These are phyloP conservation scores for Aspergillus chevalieri DNA, from an alignment of 2,329 filamentous ascomycete species.

Conservation along the genomic window DNA sequence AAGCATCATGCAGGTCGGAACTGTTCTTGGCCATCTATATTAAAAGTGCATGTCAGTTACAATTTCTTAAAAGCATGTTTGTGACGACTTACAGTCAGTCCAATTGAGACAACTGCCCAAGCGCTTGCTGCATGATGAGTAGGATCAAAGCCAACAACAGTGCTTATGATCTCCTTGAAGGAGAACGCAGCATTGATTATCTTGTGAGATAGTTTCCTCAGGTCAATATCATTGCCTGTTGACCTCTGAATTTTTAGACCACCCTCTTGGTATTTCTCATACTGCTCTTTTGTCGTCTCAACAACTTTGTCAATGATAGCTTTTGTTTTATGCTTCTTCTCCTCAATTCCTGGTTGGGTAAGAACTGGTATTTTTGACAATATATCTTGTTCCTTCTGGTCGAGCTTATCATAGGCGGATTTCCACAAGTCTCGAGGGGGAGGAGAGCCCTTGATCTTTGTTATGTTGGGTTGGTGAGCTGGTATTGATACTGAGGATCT, in stretches of 20 bases:
- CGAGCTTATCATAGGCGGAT: conserved; percentile 11
- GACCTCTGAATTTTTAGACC: neutral
- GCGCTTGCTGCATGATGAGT: conserved; percentile 11
- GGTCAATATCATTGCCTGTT: conserved; percentile 3
- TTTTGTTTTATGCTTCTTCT: neutral
- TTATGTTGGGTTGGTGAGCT: neutral
- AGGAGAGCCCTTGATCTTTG: neutral
- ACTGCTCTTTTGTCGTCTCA: conserved; percentile 7
- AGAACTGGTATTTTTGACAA: conserved; percentile 2
- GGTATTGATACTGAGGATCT: neutral
- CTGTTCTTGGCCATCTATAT: conserved; percentile 11
- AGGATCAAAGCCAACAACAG: conserved; percentile 8
- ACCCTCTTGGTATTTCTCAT: conserved; percentile 8
- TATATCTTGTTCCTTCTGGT: conserved; percentile 5
- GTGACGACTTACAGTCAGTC: conserved; percentile 8
- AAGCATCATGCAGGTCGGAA: conserved; percentile 3
- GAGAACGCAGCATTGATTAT: conserved; percentile 10
- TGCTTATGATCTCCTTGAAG: conserved; percentile 10
- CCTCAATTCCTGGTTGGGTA: neutral
- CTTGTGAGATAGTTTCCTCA: conserved; percentile 4
- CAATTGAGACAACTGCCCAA: conserved; percentile 13
- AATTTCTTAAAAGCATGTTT: neutral
- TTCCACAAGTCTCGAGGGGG: conserved; percentile 12
- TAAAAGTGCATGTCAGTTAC: neutral
- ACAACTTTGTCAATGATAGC: conserved; percentile 7